Percentiles rank a stretch among this genome's conserved stretches.
Conservation (phyloP, 1,284 basidiomycete species). For the Xerocomus alliaceus region DNA sequence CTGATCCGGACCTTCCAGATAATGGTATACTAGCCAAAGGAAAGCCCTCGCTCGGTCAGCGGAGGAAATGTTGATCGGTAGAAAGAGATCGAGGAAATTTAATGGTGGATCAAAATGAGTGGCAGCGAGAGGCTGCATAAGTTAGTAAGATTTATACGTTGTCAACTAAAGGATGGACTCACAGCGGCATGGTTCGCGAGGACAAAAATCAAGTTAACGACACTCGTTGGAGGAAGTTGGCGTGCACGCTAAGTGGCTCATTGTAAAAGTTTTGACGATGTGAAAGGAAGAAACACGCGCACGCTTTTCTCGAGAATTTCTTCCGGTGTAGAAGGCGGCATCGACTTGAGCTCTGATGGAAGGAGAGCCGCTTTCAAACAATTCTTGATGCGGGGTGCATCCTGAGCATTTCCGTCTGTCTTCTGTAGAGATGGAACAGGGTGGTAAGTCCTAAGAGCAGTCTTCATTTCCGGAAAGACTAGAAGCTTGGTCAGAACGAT, state of each 20-base stretch:
- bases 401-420: constrained; percentile 69
- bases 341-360: constrained; percentile 69
- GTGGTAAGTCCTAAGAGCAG: constrained; percentile 73
- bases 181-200: constrained; percentile 74
- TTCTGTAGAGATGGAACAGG: constrained; percentile 73
- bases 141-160: constrained; percentile 7
- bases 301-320: constrained; percentile 72
- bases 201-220: constrained; percentile 72
- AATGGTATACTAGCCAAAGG: constrained; percentile 80
- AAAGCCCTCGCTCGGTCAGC: constrained; percentile 75
- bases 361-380: constrained; percentile 79
- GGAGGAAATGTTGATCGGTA: constrained; percentile 75
- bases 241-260: constrained; percentile 54
- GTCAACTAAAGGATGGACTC: constrained; percentile 36
- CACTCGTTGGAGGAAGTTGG: constrained; percentile 74
- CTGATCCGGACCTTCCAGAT: constrained; percentile 65
- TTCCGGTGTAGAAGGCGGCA: constrained; percentile 71
- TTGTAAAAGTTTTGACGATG: constrained; percentile 6
- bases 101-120: constrained; percentile 76
- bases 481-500: constrained; percentile 24
- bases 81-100: constrained; percentile 83
- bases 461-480: constrained; percentile 75
- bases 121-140: constrained; percentile 64
- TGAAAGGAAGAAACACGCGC: constrained; percentile 34
- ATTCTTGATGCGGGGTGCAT: constrained; percentile 76